These are phyloP conservation scores for Gonapodya sp. DNA, from an alignment of 192 early-diverging fungal species.

Conservation along the genomic window DNA sequence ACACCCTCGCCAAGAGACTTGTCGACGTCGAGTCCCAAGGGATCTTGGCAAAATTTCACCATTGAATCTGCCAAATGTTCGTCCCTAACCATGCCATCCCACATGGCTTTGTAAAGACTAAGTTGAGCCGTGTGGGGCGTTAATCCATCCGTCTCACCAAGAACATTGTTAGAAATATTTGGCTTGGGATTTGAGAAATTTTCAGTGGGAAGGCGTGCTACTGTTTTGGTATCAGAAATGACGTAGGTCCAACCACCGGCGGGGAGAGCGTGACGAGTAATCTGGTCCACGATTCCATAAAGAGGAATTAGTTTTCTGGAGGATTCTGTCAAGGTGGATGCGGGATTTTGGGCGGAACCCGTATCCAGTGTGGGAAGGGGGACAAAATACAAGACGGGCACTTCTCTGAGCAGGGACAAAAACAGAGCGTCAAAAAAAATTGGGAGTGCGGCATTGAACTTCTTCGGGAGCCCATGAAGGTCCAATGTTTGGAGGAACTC, in stretches of 20 bases:
- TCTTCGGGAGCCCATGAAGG: too few species aligned
- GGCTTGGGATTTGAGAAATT: too few species aligned
- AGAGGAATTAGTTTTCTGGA: not conserved
- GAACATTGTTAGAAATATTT: not conserved
- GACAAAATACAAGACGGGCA: not conserved
- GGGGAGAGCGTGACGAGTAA: not conserved
- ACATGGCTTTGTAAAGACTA: not conserved
- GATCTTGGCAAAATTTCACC: not conserved
- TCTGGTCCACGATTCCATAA: not conserved
- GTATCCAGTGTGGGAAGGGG: not conserved
- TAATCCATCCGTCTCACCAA: not conserved
- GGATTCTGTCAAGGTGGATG: not conserved
- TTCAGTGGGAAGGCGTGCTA: not conserved
- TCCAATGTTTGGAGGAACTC: too few species aligned
- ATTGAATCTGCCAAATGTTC: not conserved
- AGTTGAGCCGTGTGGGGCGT: not conserved
- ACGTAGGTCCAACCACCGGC: not conserved
- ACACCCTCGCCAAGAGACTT: not conserved
- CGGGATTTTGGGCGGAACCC: not conserved
- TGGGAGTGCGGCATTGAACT: too few species aligned
- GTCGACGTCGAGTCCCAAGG: not conserved
- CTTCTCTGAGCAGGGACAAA: not conserved
- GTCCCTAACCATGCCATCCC: not conserved
- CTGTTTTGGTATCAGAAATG: not conserved
- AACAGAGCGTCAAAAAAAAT: too few species aligned